Percentiles rank a stretch among this genome's conserved stretches.
phyloP scores from a whole-genome alignment of 768 basidiomycete species.

The Hysterangium stoloniferum region DNA sequence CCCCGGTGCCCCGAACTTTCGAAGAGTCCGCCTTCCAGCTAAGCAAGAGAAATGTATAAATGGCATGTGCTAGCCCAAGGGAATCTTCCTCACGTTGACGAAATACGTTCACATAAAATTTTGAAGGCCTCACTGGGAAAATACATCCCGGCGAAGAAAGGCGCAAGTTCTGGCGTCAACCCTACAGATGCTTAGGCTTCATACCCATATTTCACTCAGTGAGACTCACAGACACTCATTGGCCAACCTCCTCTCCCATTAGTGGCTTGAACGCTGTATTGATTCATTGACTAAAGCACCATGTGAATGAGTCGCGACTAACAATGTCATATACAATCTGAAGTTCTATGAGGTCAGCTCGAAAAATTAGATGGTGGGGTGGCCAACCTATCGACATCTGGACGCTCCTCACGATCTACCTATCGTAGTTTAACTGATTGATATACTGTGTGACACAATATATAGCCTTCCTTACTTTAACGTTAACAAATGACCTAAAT shows the following conservation, averaged over 20 bases:
- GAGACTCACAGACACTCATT: conserved; percentile 22
- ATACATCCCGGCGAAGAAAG: conserved; percentile 10
- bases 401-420: conserved; percentile 35
- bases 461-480: not conserved
- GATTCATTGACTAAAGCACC: not conserved
- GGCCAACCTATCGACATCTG: conserved; percentile 28
- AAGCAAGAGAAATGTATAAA: not conserved
- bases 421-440: conserved; percentile 6
- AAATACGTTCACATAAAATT: conserved; percentile 1
- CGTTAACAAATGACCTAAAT: not conserved
- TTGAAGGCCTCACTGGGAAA: conserved; percentile 1
- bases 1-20: not conserved
- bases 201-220: not conserved
- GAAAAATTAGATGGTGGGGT: not conserved
- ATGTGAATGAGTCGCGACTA: not conserved
- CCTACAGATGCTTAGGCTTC: conserved; percentile 11
- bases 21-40: not conserved
- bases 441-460: not conserved
- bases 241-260: conserved; percentile 27
- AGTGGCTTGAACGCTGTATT: conserved; percentile 23
- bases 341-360: not conserved
- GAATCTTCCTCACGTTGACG: not conserved
- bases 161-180: conserved; percentile 10
- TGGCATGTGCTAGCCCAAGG: not conserved
- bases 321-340: conserved; percentile 35